Base-by-base conservation (phyloP, 1,284 basidiomycete species). In the Papiliotrema nemorosa region DNA sequence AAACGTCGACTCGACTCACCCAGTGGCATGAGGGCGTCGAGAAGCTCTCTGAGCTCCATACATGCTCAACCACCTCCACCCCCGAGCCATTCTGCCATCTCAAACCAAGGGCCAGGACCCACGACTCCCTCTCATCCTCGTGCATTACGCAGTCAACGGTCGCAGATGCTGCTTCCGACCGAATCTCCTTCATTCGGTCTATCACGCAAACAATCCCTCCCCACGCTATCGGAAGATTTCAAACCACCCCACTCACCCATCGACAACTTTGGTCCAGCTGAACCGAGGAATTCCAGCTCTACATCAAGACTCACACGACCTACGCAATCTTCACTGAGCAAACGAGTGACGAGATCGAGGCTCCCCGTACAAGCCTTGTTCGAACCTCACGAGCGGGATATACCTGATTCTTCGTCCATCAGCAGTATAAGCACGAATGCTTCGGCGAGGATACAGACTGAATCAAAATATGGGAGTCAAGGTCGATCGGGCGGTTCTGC, bases 261-360 rank as follows among this genome's bases (percentile, higher is more conserved):
- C 18, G 18, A 37, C 35, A 18, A 37, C 10, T 31, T 31, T 31
- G 29, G 29, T 31, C 29, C 14, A 37, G 18, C 18, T n/a, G 14
- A 18, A 57, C 71, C n/a, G n/a, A n/a, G 2, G 64, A 62, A 31
- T 39, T 74, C 37, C 70, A 50, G 35, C 40, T 55, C 61, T 14
- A 50, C 58, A 5, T 68, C 66, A 10, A 82, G 89, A 31, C 78
- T 91, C 40, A 90, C 87, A n/a, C 86, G 89, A 85, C 88, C 89
- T 1, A 90, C 86, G 0, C 76, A 77, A 6, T 81, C 81, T 20
- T 79, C 83, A 6, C 81, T 86, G 31, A 73, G 84, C 26, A 89
- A 87, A 74, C 77, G 81, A 5, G 18, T 12, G 18, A 18, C 10
- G 7, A 14, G 18, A 37, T 20, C 14, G 10, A 81, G 90, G 26